A percentile compares a stretch with the other conserved stretches of the same genome.
These are phyloP conservation scores for Trametes cubensis DNA, from an alignment of 768 basidiomycete species.

Conservation along the genomic window DNA sequence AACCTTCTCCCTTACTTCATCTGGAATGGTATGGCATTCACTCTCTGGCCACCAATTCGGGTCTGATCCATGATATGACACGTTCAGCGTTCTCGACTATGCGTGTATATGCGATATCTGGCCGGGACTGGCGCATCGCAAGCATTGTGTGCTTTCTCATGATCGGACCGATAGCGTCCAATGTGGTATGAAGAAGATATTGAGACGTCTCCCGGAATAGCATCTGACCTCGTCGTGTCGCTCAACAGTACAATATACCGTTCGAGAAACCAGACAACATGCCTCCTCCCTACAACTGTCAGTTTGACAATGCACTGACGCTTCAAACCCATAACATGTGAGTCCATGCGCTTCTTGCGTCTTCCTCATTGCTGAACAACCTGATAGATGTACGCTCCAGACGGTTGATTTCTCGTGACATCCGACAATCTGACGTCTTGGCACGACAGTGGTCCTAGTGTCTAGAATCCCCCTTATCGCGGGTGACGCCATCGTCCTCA, in stretches of 20 bases:
- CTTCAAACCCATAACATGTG: neutral
- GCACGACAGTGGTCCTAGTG: neutral
- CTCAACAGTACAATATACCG: neutral
- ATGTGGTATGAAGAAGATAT: neutral
- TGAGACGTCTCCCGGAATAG: too few relatives aligned
- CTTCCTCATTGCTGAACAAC: neutral
- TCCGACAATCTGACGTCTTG: too few relatives aligned
- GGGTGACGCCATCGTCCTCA: constrained; percentile 10
- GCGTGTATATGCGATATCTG: constrained; percentile 15
- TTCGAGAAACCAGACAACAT: constrained; percentile 6
- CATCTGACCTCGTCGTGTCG: neutral
- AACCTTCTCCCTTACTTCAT: constrained; percentile 9
- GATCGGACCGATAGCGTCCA: constrained; percentile 1
- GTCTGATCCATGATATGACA: neutral
- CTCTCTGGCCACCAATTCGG: neutral
- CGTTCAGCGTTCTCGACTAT: constrained; percentile 18
- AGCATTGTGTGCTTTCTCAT: constrained; percentile 1
- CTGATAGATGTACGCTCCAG: neutral
- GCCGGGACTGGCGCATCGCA: constrained; percentile 8
- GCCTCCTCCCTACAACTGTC: constrained; percentile 4
- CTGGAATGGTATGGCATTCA: neutral
- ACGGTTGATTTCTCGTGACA: too few relatives aligned
- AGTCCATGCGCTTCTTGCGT: neutral
- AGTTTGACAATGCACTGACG: neutral
- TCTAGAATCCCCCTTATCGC: constrained; percentile 4